phyloP scores from a whole-genome alignment of 2,329 filamentous ascomycete species.

The Trichoderma koningiopsis region DNA sequence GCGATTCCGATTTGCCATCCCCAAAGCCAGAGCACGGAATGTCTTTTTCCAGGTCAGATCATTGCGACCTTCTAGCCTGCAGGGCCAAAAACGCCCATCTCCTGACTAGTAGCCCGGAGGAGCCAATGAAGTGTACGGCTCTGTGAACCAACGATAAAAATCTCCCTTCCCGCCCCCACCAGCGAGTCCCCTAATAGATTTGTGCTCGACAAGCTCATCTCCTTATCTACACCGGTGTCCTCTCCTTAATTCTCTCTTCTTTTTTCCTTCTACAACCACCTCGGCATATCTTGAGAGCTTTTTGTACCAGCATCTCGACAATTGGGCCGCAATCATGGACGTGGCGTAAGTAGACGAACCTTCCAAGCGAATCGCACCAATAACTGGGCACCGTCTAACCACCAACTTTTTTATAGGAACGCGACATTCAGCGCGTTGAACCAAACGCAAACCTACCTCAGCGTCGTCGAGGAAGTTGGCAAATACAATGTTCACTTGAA shows the following conservation, averaged over 20 bases:
- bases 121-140: conserved; percentile 22
- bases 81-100: conserved; percentile 25
- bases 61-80: conserved; percentile 6
- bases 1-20: conserved; percentile 14
- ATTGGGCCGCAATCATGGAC: conserved; percentile 38
- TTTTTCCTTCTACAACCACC: not conserved
- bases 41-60: conserved; percentile 17
- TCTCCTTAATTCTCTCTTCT: not conserved
- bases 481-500: conserved; percentile 85
- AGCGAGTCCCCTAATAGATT: conserved; percentile 22
- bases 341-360: conserved; percentile 35
- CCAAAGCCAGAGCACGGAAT: conserved; percentile 24
- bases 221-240: conserved; percentile 24
- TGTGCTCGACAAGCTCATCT: conserved; percentile 16
- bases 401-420: conserved; percentile 46
- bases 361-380: not conserved
- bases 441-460: conserved; percentile 55
- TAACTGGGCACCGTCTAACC: conserved; percentile 30
- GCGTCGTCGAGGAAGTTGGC: conserved; percentile 63
- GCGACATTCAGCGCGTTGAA: conserved; percentile 52
- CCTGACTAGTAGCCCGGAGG: conserved; percentile 26
- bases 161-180: conserved; percentile 26
- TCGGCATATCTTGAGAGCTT: not conserved
- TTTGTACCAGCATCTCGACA: not conserved
- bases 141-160: conserved; percentile 26